phyloP scores from a whole-genome alignment of 2,329 filamentous ascomycete genomes.

The Hymenoscyphus occultus region DNA sequence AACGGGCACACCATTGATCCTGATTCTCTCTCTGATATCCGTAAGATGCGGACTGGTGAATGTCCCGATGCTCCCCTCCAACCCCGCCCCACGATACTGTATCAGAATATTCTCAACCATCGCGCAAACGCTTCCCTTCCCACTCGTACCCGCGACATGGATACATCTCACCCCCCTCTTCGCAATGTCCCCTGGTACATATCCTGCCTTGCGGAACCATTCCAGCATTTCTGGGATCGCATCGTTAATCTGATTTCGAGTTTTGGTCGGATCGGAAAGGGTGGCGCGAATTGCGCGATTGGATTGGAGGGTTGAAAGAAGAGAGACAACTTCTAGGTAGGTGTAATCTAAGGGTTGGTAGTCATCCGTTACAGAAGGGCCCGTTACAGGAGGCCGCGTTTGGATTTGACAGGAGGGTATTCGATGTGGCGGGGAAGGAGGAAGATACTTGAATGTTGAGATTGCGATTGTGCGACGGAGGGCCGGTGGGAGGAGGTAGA shows the following conservation, averaged over 20 bases:
- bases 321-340: background rate
- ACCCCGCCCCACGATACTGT: conserved; percentile 40
- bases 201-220: conserved; percentile 34
- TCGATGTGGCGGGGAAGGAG: background rate
- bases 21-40: conserved; percentile 65
- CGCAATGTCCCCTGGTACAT: conserved; percentile 24
- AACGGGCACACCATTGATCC: conserved; percentile 57
- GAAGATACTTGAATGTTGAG: background rate
- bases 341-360: background rate
- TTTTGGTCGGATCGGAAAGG: conserved; percentile 18
- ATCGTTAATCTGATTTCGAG: conserved; percentile 22
- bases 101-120: conserved; percentile 63
- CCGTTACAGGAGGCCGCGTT: background rate
- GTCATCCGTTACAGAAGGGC: background rate
- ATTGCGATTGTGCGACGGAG: conserved; percentile 2
- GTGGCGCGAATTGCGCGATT: conserved; percentile 28
- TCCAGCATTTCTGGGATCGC: conserved; percentile 37
- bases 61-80: conserved; percentile 48
- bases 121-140: conserved; percentile 70
- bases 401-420: background rate
- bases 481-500: conserved; percentile 1
- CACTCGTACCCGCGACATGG: conserved; percentile 91
- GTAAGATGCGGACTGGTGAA: conserved; percentile 70
- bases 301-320: conserved; percentile 24
- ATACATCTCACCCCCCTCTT: conserved; percentile 45